A percentile compares a stretch with the other conserved stretches of the same genome.
These are phyloP conservation scores for Debaryomycetaceae sp. DNA, from an alignment of 1,139 yeast species.

Conservation along the genomic window DNA sequence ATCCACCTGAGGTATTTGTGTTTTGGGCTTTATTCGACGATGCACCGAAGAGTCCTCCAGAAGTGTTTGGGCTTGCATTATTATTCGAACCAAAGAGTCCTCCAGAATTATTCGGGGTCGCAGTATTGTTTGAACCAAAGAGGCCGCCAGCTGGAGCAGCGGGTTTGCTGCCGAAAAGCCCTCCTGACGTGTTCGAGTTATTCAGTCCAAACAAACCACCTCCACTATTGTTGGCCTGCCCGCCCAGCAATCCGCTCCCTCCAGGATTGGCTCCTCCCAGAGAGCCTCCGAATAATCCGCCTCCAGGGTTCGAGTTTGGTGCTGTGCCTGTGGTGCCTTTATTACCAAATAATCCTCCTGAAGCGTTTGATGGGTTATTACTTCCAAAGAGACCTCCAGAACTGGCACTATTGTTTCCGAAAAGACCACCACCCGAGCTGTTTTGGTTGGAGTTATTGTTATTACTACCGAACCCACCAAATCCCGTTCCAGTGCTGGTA, in stretches of 20 bases:
- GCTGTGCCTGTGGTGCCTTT: conserved; percentile 4
- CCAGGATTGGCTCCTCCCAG: conserved; percentile 8
- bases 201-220: conserved; percentile 18
- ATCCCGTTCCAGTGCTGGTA: conserved; percentile 13
- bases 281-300: conserved; percentile 40
- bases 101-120: conserved; percentile 8
- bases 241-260: conserved; percentile 33
- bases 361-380: neutral
- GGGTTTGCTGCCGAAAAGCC: conserved; percentile 8
- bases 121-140: conserved; percentile 1
- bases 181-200: conserved; percentile 3
- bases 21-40: conserved; percentile 4
- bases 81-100: conserved; percentile 10
- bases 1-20: conserved; percentile 19
- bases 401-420: conserved; percentile 12
- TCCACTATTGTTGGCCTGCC: conserved; percentile 23
- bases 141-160: conserved; percentile 5
- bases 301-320: conserved; percentile 12
- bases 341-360: conserved; percentile 5
- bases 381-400: conserved; percentile 2
- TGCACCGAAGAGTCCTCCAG: conserved; percentile 17
- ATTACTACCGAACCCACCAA: conserved; percentile 14
- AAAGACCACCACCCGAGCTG: conserved; percentile 17
- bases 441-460: conserved; percentile 1
- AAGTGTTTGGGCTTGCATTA: conserved; percentile 1